Conservation (phyloP, 306 rosid species). For the Boehmeria nivea region DNA sequence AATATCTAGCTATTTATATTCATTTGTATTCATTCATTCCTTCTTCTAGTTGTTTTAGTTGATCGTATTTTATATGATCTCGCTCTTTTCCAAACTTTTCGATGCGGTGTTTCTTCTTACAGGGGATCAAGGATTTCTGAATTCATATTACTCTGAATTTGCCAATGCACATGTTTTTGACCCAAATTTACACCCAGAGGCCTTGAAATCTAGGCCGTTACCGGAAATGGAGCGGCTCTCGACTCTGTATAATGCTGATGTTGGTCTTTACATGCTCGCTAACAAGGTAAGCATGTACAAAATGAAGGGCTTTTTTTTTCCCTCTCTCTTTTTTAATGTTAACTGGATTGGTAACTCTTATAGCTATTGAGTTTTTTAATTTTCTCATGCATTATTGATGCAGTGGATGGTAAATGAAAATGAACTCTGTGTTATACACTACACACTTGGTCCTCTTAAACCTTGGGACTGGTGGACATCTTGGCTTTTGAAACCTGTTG, state of each 20-base stretch:
- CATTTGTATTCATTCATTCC: no score
- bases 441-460: slow-evolving; percentile 96
- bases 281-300: slow-evolving; percentile 61
- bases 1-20: not conserved
- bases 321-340: not conserved
- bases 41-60: not conserved
- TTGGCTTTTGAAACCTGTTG: slow-evolving; percentile 98
- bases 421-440: slow-evolving; percentile 88
- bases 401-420: slow-evolving; percentile 99
- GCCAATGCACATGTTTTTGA: slow-evolving; percentile 91
- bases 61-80: no score
- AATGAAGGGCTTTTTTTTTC: not conserved
- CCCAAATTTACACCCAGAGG: slow-evolving; percentile 54
- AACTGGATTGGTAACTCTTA: not conserved
- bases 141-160: slow-evolving; percentile 82
- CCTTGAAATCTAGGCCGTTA: slow-evolving; percentile 52
- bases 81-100: slow-evolving; percentile 5
- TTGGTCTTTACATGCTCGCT: slow-evolving; percentile 99
- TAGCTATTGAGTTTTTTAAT: slow-evolving; percentile 13
- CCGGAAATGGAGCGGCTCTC: slow-evolving; percentile 96
- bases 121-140: slow-evolving; percentile 99
- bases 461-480: slow-evolving; percentile 99
- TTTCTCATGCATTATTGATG: slow-evolving; percentile 17
- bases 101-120: slow-evolving; percentile 18
- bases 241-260: slow-evolving; percentile 95